Base-by-base conservation (phyloP, 78 protist genomes). In the Goniomonas avonlea region DNA sequence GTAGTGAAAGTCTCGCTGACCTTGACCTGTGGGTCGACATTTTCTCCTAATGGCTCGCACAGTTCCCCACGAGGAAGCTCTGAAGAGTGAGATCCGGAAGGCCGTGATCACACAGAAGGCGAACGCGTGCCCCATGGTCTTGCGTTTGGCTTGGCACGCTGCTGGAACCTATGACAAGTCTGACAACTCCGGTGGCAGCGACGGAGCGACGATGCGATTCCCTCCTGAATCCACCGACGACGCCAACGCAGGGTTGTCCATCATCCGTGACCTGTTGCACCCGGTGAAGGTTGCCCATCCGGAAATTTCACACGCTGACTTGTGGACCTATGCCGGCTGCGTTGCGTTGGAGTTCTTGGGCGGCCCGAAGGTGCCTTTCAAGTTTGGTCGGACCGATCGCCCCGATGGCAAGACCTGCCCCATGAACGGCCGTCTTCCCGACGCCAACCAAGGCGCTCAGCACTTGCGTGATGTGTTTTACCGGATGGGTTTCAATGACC, bases 161-260 rank as follows among this genome's bases (percentile, higher is more conserved):
- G 1, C 74, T 13, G 74, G 74, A 34, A 66, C 74, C 58, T 83
- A 37, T 79, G 61, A 55, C 80, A 75, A 63, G 76, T 25, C 7
- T 11, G 50, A 40, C 43, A 31, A 43, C 17, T 31, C 55, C 43
- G 92, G 92, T 8, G 89, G 89, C 43, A 37, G 63, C 59, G 50
- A 78, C 56, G 82, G 83, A n/a, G 92, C 82, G 9, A 63, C 71
- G 29, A 63, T 63, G 84, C 82, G 88, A 60, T 81, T 81, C 77
- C 5, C 43, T 23, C 88, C 88, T 18, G 88, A 88, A 56, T 18
- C 61, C 37, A 9, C 7, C 47, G 31, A 82, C 58, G 85, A 74
- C 11, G 92, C 86, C 41, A 89, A 89, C 75, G 81, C 74, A n/a
- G 92, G 92, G 17, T 84, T 89, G 25, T 43, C 4, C 53, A 9